phyloP scores from a whole-genome alignment of 1,139 yeast genomes.

The Debaryomyces subglobosus region DNA sequence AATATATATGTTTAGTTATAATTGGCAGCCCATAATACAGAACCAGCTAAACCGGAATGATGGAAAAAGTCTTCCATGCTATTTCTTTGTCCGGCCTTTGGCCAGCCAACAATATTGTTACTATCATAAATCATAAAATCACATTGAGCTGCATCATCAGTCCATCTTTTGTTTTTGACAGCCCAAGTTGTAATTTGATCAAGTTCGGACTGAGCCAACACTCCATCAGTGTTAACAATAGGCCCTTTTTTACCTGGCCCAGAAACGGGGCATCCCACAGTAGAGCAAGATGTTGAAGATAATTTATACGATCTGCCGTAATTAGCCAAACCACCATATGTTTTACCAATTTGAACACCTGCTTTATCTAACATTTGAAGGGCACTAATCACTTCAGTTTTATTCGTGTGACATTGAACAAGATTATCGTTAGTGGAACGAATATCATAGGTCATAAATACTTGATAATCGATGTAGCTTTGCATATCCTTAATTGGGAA shows the following conservation, averaged over 20 bases:
- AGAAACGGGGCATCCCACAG: conserved; percentile 13
- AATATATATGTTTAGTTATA: conserved; percentile 6
- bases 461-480: conserved; percentile 18
- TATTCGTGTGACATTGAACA: conserved; percentile 19
- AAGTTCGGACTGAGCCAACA: conserved; percentile 16
- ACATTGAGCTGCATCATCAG: conserved; percentile 17
- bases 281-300: conserved; percentile 9
- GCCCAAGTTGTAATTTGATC: conserved; percentile 13
- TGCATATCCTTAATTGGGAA: conserved; percentile 19
- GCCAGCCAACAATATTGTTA: conserved; percentile 22
- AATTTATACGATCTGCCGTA: conserved; percentile 18
- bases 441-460: conserved; percentile 22
- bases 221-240: conserved; percentile 14
- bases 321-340: conserved; percentile 24
- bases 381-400: conserved; percentile 10
- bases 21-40: conserved; percentile 19
- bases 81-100: conserved; percentile 16
- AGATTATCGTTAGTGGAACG: conserved; percentile 8
- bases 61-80: conserved; percentile 14
- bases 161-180: conserved; percentile 15
- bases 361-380: conserved; percentile 21
- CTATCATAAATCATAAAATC: conserved; percentile 20
- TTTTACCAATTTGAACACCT: conserved; percentile 20
- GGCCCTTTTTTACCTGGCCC: conserved; percentile 11
- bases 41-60: conserved; percentile 19